Base-by-base conservation (phyloP, 768 basidiomycete species). In the Lactarius deliciosus region DNA sequence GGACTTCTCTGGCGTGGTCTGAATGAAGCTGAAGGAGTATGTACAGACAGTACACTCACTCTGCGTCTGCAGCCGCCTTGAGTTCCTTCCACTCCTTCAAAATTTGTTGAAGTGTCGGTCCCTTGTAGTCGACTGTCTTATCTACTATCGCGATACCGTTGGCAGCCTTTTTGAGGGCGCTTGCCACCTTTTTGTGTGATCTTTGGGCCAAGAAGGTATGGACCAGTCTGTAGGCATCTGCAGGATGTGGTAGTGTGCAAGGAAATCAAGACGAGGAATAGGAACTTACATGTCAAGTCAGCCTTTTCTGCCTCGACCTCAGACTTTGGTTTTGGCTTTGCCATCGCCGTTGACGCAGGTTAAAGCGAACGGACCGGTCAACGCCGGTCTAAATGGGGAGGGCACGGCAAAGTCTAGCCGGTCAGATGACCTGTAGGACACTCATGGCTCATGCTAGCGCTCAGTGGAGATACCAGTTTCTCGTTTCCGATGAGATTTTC, bases 151-250 rank as follows among this genome's bases (percentile, higher is more conserved):
- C 83, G 18, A 84, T 73, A 57, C 82, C 79, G 75, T 85, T 87
- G 25, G 84, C 90, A 30, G 89, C 90, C 70, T 88, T 90, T 78
- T 85, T 91, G 59, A 94, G 78, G 1, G 88, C 87, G 64, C 83
- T 79, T 10, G 92, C 92, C 9, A 86, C 89, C 72, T 91, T 91
- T 36, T 74, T 73, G 75, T 93, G 89, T 0, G 83, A 81, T 57
- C 82, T 85, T 72, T 86, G 83, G 65, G 76, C 79, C 43, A 95
- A 80, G 77, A 94, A 95, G 10, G 85, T 79, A 73, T 92, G 83
- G 65, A 95, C 86, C 59, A 92, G 77, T 70, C 85, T 82, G 79
- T 93, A 95, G 5, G 90, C 88, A 28, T 81, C 92, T 93, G 73
- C 38, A 15, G 50, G 15, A 38, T 7, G 43, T 20, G 56, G 28